Base-by-base conservation (phyloP, 2,329 filamentous ascomycete species). In the Cytospora piceicola region DNA sequence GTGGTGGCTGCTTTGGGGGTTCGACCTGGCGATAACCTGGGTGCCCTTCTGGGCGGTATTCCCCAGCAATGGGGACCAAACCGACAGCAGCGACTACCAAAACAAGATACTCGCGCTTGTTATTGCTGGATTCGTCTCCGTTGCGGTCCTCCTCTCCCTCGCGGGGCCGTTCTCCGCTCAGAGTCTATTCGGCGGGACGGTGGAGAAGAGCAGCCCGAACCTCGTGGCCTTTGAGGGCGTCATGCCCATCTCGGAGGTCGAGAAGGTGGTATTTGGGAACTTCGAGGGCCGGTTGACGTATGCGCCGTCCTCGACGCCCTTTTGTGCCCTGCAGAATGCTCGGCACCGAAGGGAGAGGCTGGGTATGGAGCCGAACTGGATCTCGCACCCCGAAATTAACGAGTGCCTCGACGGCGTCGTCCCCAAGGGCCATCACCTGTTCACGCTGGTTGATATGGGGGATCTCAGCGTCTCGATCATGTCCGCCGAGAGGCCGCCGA, bases 391-490 rank as follows among this genome's bases (percentile, higher is more conserved):
- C 15, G 20, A 64, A 59, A n/a, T n/a, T n/a, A n/a, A 15, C 20
- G n/a, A 54, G n/a, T 54, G n/a, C 46, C 49, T 72, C 17, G 15
- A 24, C 11, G 17, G 17, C 11, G 4, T 1, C 15, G 24, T 60
- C n/a, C 70, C 70, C n/a, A 54, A 51, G 42, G 68, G 67, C 4
- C 69, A 74, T 58, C 68, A 68, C 32, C 61, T 74, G 3, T 77
- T 76, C 67, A 76, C 74, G 0, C 67, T 77, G 3, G 71, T 77
- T 2, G 74, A 76, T 58, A 75, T 73, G 15, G 73, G 72, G 30
- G 70, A 71, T 17, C 67, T 75, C 68, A 72, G 67, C 24, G 75
- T 75, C 12, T 73, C 70, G 15, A 67, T 75, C 6, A 75, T 77
- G 61, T 62, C 70, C 46, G 72, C 74, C 1, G 68, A 71, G 63